A percentile compares a stretch with the other conserved stretches of the same genome.
Conservation (phyloP, 2,329 filamentous ascomycete genomes). For the Malbranchea zuffiana region DNA sequence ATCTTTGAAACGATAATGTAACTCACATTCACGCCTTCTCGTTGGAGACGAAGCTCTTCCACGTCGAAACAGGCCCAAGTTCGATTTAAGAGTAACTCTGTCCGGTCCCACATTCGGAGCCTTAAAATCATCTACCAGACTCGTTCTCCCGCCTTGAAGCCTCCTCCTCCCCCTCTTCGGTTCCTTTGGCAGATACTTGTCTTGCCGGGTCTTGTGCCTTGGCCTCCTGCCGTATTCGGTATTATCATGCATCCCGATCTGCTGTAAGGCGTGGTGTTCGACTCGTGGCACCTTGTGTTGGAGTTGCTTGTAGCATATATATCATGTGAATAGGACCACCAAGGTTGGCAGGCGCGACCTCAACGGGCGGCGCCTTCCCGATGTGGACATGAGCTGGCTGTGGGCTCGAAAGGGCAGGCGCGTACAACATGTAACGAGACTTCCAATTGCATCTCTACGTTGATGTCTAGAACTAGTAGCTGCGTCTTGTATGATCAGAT, state of each 20-base stretch:
- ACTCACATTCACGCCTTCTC: constrained; percentile 17
- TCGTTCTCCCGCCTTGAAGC: constrained; percentile 20
- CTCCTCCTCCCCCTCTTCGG: constrained; percentile 19
- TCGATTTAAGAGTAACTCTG: constrained; percentile 39
- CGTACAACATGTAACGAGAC: no score
- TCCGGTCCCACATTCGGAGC: constrained; percentile 44
- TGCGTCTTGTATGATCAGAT: no score
- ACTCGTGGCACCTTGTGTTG: background rate
- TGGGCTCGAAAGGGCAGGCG: no score
- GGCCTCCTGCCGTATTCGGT: constrained; percentile 41
- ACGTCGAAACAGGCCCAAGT: constrained; percentile 28
- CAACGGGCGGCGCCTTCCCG: no score
- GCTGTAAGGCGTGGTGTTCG: background rate
- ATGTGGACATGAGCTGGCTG: no score
- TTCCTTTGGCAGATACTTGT: constrained; percentile 43
- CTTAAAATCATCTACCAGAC: constrained; percentile 46
- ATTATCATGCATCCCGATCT: background rate
- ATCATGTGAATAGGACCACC: no score
- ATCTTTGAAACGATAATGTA: background rate
- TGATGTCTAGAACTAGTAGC: no score
- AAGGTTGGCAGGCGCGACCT: no score
- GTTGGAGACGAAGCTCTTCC: constrained; percentile 27
- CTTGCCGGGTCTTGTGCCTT: constrained; percentile 46
- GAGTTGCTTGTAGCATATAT: background rate
- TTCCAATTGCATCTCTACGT: no score